Conservation (phyloP, 2,329 filamentous ascomycete species). For the Beauveria varroae region DNA sequence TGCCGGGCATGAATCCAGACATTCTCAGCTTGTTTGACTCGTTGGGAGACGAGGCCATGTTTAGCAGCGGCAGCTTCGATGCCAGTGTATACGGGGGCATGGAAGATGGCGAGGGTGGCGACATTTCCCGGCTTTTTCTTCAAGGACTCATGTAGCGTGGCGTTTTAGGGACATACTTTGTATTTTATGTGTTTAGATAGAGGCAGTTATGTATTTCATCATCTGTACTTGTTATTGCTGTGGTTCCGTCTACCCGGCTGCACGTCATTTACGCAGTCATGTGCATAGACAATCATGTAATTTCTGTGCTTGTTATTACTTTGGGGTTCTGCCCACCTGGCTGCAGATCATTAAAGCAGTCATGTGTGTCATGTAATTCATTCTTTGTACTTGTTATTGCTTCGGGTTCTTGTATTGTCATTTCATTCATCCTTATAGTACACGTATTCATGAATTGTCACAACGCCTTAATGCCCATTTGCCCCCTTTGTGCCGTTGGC, state of each 20-base stretch:
- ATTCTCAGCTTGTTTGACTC: slow-evolving; percentile 29
- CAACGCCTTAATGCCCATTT: neutral
- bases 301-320: no score
- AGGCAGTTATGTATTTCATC: no score
- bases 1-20: slow-evolving; percentile 25
- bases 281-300: no score
- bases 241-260: no score
- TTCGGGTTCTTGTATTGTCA: neutral
- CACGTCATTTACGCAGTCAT: no score
- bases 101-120: slow-evolving; percentile 17
- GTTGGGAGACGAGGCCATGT: slow-evolving; percentile 23
- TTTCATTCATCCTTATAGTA: neutral
- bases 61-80: slow-evolving; percentile 13
- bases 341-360: no score
- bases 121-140: slow-evolving; percentile 21
- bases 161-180: neutral
- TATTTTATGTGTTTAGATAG: no score
- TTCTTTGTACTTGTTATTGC: no score
- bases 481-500: neutral
- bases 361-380: no score
- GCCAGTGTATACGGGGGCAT: slow-evolving; percentile 12
- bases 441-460: neutral
- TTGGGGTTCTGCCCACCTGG: no score
- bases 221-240: no score
- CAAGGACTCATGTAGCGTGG: slow-evolving; percentile 8